These are phyloP conservation scores for Holtermannia corniformis DNA, from an alignment of 768 basidiomycete genomes.

Conservation along the genomic window DNA sequence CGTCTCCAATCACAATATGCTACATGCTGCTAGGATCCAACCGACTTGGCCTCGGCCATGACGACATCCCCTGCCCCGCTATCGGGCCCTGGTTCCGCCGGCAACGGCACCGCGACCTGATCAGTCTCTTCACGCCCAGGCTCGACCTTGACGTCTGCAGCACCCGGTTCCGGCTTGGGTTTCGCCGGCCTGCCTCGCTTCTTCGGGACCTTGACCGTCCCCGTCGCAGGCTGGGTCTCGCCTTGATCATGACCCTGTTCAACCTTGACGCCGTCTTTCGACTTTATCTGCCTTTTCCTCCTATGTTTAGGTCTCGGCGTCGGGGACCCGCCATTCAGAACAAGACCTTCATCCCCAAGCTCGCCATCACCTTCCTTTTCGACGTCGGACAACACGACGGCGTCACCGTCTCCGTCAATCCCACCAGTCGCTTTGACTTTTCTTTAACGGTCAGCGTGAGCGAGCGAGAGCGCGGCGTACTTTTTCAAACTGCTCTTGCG, in stretches of 20 bases:
- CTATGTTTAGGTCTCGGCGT: background rate
- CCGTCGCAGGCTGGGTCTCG: background rate
- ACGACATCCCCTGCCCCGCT: too few relatives aligned
- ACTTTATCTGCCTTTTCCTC: background rate
- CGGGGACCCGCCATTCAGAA: background rate
- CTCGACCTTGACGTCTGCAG: too few relatives aligned
- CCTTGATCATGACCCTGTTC: too few relatives aligned
- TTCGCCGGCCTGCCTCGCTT: background rate
- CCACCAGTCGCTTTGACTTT: conserved; percentile 31
- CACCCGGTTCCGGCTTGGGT: background rate
- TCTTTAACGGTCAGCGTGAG: conserved; percentile 3
- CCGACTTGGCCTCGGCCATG: too few relatives aligned
- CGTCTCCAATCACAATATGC: too few relatives aligned
- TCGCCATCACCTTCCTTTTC: conserved; percentile 37
- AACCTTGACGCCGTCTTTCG: too few relatives aligned
- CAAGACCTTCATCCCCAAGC: conserved; percentile 24
- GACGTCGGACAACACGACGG: conserved; percentile 22
- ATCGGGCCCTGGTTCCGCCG: too few relatives aligned
- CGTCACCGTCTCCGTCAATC: conserved; percentile 31
- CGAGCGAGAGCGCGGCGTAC: conserved; percentile 4
- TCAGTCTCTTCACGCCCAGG: too few relatives aligned
- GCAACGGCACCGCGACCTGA: too few relatives aligned
- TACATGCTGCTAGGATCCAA: too few relatives aligned
- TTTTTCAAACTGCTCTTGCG: conserved; percentile 44
- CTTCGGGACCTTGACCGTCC: background rate